Evolutionary conservation across 1,139 yeast genomes (phyloP).

Genomic region (Candida gigantensis): DNA sequence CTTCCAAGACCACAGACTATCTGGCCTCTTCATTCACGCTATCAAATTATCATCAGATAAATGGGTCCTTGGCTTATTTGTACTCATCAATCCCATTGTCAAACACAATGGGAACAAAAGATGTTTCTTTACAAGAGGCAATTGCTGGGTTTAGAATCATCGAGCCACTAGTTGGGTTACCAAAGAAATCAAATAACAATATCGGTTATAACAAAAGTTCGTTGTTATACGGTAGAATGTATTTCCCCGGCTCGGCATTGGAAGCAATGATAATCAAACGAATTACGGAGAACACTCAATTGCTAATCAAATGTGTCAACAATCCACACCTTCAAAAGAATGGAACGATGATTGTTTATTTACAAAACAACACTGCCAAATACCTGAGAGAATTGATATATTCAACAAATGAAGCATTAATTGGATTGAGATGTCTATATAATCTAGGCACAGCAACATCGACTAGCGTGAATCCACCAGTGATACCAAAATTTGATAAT

Average conservation of each 20-base stretch:
- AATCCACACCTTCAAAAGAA: conserved; percentile 60
- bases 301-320: conserved; percentile 73
- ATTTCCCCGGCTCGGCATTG: conserved; percentile 81
- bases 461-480: conserved; percentile 12
- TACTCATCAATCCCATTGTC: conserved; percentile 65
- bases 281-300: conserved; percentile 58
- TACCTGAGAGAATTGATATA: conserved; percentile 76
- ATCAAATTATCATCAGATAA: conserved; percentile 65
- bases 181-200: conserved; percentile 1
- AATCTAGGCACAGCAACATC: conserved; percentile 53
- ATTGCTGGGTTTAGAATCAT: conserved; percentile 75
- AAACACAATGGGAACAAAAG: conserved; percentile 52
- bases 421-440: conserved; percentile 80
- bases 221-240: conserved; percentile 73
- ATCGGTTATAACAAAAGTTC: conserved; percentile 14
- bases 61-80: conserved; percentile 83
- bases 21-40: conserved; percentile 78
- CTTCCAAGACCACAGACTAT: conserved; percentile 69
- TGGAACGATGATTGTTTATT: conserved; percentile 65
- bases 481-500: conserved; percentile 44
- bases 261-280: conserved; percentile 87
- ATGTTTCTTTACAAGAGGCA: conserved; percentile 66
- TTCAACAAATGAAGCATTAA: conserved; percentile 85
- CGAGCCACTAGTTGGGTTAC: conserved; percentile 36
- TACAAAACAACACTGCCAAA: conserved; percentile 67